phyloP scores from a whole-genome alignment of 805 yeast species.

The Lipomyces yamanashiensis region DNA sequence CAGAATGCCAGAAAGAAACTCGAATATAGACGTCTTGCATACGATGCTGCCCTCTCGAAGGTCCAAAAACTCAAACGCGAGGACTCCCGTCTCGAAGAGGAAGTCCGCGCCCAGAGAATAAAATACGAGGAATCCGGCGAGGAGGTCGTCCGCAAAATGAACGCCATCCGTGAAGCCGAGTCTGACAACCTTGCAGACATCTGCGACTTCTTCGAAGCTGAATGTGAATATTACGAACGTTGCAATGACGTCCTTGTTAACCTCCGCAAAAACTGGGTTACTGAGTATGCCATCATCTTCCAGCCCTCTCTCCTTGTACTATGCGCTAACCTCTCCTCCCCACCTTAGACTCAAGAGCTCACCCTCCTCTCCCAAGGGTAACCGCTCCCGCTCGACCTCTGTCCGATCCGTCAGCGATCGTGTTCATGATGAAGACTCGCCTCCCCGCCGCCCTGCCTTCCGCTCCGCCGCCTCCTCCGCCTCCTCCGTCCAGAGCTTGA shows the following conservation, averaged over 20 bases:
- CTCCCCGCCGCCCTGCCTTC: constrained; percentile 29
- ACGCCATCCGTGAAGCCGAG: constrained; percentile 37
- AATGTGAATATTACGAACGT: constrained; percentile 35
- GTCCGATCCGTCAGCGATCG: constrained; percentile 14
- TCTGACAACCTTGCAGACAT: constrained; percentile 29
- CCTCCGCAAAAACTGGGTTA: constrained; percentile 33
- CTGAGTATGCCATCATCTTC: constrained; percentile 15
- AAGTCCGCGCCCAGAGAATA: constrained; percentile 39
- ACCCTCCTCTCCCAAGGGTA: constrained; percentile 25
- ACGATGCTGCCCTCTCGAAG: constrained; percentile 39
- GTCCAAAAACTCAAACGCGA: constrained; percentile 38
- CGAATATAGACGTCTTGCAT: constrained; percentile 39
- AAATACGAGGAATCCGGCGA: constrained; percentile 40
- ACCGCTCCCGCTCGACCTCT: constrained; percentile 32
- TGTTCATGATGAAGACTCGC: constrained; percentile 25
- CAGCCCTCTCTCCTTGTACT: background rate
- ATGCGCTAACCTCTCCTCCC: background rate
- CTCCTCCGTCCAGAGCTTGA: constrained; percentile 18
- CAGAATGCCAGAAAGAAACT: constrained; percentile 34
- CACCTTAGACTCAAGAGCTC: background rate
- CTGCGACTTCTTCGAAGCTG: constrained; percentile 36
- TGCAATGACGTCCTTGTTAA: constrained; percentile 28
- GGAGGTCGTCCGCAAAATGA: constrained; percentile 38
- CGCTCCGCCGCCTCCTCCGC: constrained; percentile 26
- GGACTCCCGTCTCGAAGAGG: constrained; percentile 39